phyloP scores from a whole-genome alignment of 192 early-diverging fungal genomes.

The Dissophora globulifera region DNA sequence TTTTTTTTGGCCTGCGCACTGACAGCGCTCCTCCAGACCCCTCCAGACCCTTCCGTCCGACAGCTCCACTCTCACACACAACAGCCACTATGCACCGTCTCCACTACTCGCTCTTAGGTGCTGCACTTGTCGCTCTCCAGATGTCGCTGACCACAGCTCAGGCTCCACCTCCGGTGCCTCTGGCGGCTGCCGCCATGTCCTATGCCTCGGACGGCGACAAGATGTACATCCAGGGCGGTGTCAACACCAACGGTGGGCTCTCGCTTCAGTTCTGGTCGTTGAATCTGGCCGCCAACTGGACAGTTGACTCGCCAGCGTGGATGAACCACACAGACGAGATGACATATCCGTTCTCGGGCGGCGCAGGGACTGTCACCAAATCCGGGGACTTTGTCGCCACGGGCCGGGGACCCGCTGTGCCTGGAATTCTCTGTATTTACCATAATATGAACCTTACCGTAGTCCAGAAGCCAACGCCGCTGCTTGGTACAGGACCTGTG shows the following conservation, averaged over 20 bases:
- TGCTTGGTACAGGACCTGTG: background rate
- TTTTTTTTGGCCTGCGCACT: too few species aligned
- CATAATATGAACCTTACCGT: background rate
- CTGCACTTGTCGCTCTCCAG: background rate
- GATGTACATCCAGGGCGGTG: conserved; percentile 12
- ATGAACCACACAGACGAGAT: background rate
- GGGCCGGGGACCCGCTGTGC: background rate
- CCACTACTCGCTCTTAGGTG: background rate
- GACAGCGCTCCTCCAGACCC: too few species aligned
- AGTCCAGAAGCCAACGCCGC: too few species aligned
- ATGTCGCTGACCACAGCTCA: background rate
- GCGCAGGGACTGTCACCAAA: background rate
- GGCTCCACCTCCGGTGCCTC: background rate
- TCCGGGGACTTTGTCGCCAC: background rate
- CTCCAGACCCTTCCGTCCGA: too few species aligned
- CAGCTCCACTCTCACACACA: too few species aligned
- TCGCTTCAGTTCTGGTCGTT: background rate
- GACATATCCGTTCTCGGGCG: background rate
- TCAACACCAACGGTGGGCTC: too few species aligned
- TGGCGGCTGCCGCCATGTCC: background rate
- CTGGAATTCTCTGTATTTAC: background rate
- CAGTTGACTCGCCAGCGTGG: background rate
- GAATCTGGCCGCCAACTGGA: background rate
- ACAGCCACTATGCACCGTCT: background rate
- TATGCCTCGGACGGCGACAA: conserved; percentile 1